Base-by-base conservation (phyloP, 768 basidiomycete species). In the Tulasnella calospora region DNA sequence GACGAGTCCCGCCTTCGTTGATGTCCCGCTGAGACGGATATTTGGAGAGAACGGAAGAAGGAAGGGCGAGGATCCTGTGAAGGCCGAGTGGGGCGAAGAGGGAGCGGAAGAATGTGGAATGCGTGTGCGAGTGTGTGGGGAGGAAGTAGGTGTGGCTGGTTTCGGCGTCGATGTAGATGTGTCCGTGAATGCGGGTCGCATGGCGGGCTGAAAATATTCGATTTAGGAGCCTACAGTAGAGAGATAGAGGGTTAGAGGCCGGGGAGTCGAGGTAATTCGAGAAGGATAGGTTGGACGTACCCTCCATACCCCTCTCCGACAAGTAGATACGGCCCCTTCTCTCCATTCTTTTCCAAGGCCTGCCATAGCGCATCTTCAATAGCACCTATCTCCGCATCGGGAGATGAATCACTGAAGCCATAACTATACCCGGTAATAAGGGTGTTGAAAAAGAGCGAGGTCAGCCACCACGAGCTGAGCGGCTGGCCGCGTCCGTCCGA, bases 161-260 rank as follows among this genome's bases (percentile, higher is more conserved):
- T 27, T 73, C 40, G 30, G 71, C 71, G 46, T 73, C 71, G 40
- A 73, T 73, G 71, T 41, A 73, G 38, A 73, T 13, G 46, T 73
- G 71, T 19, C 71, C 71, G 4, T 17, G 46, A 23, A 73, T 33
- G 23, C 33, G 40, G 36, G 40, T 15, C 1, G 71, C 40, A 15
- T 73, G 71, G 15, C 71, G 36, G 0, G 71, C 40, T 40, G 71
- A 41, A 15, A 73, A 73, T 13, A 73, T 73, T 33, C 71, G 40
- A 8, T 73, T 23, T 3, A 73, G 40, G 36, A 41, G 46, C 23
- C 61, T 67, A 67, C 6, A 35, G 13, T 0, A 35, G 35, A 17
- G 12, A 15, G 21, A 35, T 35, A 5, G 7, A 9, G 5, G 3
- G 61, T 30, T 35, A 17, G 30, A 13, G 27, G 13, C 6, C 15